Conservation (phyloP, 192 early-diverging fungal species). For the Linnemannia exigua region DNA sequence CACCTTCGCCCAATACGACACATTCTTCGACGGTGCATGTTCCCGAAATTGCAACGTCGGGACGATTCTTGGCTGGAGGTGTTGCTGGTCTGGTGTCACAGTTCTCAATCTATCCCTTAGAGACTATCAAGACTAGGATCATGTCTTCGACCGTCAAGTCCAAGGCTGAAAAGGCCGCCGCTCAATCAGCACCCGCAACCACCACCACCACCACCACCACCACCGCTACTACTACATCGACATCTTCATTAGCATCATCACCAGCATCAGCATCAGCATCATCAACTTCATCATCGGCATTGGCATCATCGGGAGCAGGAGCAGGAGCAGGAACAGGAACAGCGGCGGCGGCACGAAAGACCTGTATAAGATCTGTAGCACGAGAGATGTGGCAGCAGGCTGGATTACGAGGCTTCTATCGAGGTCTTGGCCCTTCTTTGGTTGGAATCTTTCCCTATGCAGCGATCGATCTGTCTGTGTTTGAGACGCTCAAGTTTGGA, state of each 20-base stretch:
- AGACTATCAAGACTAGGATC: slow-evolving; percentile 81
- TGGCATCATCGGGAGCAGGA: neutral
- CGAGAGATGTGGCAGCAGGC: slow-evolving; percentile 71
- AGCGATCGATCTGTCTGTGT: slow-evolving; percentile 80
- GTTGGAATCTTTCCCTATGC: slow-evolving; percentile 86
- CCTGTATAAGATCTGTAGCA: slow-evolving; percentile 64
- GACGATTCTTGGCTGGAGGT: slow-evolving; percentile 80
- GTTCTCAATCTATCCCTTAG: slow-evolving; percentile 82
- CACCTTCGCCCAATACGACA: neutral
- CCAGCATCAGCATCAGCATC: slow-evolving; percentile 11
- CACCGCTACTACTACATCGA: neutral
- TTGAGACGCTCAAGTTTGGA: slow-evolving; percentile 77
- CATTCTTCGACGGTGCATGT: slow-evolving; percentile 24
- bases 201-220: neutral
- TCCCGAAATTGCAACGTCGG: slow-evolving; percentile 61
- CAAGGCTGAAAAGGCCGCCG: neutral
- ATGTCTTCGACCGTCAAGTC: slow-evolving; percentile 71
- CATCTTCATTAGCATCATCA: slow-evolving; percentile 14
- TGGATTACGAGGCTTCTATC: slow-evolving; percentile 76
- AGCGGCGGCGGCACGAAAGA: slow-evolving; percentile 16
- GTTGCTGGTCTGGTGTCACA: slow-evolving; percentile 79
- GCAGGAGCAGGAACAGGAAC: neutral
- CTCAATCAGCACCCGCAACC: slow-evolving; percentile 1
- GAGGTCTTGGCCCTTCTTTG: slow-evolving; percentile 70
- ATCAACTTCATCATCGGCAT: neutral